phyloP scores from a whole-genome alignment of 2,329 filamentous ascomycete genomes.

The Kalmusia sp. region DNA sequence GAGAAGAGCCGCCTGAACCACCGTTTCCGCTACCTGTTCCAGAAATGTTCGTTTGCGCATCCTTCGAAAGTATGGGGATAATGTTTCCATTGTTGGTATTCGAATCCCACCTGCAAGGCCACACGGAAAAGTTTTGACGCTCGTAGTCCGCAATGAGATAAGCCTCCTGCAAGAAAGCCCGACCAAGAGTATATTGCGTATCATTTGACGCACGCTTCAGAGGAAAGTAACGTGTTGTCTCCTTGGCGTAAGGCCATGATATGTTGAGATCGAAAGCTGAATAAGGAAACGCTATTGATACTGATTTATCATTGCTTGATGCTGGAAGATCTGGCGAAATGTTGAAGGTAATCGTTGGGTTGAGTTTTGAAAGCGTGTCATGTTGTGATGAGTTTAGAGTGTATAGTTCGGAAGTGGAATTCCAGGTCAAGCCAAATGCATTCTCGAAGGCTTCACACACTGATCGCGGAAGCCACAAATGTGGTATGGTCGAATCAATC shows the following conservation, averaged over 20 bases:
- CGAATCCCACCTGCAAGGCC: background rate
- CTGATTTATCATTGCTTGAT: slow-evolving; percentile 15
- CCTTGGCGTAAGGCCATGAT: slow-evolving; percentile 52
- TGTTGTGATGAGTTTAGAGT: slow-evolving; percentile 36
- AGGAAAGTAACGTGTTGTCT: slow-evolving; percentile 24
- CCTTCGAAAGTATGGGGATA: background rate
- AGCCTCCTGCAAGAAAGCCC: slow-evolving; percentile 37
- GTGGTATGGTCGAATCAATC: slow-evolving; percentile 59
- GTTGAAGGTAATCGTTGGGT: slow-evolving; percentile 39
- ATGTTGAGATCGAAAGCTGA: slow-evolving; percentile 37
- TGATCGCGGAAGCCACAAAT: slow-evolving; percentile 42
- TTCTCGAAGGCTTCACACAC: slow-evolving; percentile 42
- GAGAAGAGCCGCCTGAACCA: background rate
- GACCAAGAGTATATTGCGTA: slow-evolving; percentile 42
- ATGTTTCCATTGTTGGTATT: background rate
- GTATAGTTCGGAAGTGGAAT: slow-evolving; percentile 36
- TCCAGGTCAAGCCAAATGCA: slow-evolving; percentile 40
- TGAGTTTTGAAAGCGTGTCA: slow-evolving; percentile 24
- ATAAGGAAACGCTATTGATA: slow-evolving; percentile 40
- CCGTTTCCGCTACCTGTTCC: background rate
- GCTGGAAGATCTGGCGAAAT: slow-evolving; percentile 20
- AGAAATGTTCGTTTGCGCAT: background rate
- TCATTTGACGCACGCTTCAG: slow-evolving; percentile 20
- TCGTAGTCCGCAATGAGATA: slow-evolving; percentile 39
- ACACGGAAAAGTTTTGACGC: slow-evolving; percentile 28